Conservation (phyloP, 2,329 filamentous ascomycete genomes). For the Thelonectria olida region DNA sequence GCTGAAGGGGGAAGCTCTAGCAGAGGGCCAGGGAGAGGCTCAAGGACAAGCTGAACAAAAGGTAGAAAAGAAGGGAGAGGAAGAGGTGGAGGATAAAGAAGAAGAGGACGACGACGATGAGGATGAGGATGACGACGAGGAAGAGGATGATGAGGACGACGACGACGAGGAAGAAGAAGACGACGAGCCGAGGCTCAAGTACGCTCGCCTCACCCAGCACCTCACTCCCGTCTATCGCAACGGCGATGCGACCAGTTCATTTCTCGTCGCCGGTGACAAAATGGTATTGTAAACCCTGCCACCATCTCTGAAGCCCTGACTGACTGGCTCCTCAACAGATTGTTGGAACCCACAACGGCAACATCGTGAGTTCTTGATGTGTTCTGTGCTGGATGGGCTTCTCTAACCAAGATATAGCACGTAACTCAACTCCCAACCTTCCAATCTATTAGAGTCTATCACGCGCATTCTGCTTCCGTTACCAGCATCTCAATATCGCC, state of each 20-base stretch:
- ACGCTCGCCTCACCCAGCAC: slow-evolving; percentile 84
- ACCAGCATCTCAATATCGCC: slow-evolving; percentile 92
- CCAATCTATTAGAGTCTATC: slow-evolving; percentile 84
- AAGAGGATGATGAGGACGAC: slow-evolving; percentile 67
- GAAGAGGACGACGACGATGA: slow-evolving; percentile 39
- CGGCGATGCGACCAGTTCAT: slow-evolving; percentile 92
- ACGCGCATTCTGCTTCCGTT: slow-evolving; percentile 91
- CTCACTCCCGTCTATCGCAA: slow-evolving; percentile 87
- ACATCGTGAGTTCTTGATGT: slow-evolving; percentile 73
- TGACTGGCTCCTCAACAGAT: slow-evolving; percentile 67
- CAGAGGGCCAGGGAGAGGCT: no score
- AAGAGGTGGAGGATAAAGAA: slow-evolving; percentile 30
- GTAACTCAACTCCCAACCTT: slow-evolving; percentile 85
- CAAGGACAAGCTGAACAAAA: slow-evolving; percentile 10
- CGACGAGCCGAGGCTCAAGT: slow-evolving; percentile 94
- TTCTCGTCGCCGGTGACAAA: slow-evolving; percentile 92
- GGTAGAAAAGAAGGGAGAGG: slow-evolving; percentile 24
- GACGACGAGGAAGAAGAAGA: slow-evolving; percentile 87
- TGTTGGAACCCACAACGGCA: slow-evolving; percentile 94
- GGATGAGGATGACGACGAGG: slow-evolving; percentile 52
- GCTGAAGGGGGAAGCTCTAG: slow-evolving; percentile 37
- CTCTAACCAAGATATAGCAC: slow-evolving; percentile 66
- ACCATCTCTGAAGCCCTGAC: not conserved
- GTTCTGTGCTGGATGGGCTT: not conserved
- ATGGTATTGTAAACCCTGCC: slow-evolving; percentile 70